Conservation (phyloP, 1,139 yeast species). For the Debaryomyces coudertii region DNA sequence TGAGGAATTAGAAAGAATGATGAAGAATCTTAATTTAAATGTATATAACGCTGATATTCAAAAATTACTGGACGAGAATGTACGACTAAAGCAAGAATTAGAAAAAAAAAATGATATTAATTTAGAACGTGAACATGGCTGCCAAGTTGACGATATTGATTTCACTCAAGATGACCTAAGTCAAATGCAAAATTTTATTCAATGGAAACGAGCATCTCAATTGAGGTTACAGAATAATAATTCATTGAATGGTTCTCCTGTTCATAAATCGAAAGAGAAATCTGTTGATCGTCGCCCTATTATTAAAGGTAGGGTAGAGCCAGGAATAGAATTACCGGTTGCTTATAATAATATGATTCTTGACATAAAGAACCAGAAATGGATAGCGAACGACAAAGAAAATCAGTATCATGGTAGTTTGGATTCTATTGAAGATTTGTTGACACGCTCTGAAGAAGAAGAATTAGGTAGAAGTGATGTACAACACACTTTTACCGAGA, state of each 20-base stretch:
- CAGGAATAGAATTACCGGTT: constrained; percentile 38
- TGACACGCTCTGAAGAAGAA: constrained; percentile 24
- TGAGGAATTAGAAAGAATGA: constrained; percentile 23
- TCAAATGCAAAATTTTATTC: constrained; percentile 28
- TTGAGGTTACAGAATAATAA: constrained; percentile 26
- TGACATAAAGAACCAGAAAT: constrained; percentile 39
- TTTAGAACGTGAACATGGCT: constrained; percentile 5
- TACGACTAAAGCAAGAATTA: constrained; percentile 18
- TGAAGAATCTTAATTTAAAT: constrained; percentile 17
- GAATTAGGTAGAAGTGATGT: not conserved
- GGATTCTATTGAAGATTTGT: constrained; percentile 49
- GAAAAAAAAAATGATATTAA: constrained; percentile 9
- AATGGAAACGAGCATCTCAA: constrained; percentile 46
- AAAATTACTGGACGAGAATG: constrained; percentile 21
- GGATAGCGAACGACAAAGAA: constrained; percentile 38
- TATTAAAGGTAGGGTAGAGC: constrained; percentile 36
- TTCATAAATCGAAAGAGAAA: constrained; percentile 15
- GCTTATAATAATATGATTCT: constrained; percentile 45
- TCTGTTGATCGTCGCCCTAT: constrained; percentile 16
- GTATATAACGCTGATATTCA: constrained; percentile 12
- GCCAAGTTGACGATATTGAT: constrained; percentile 28
- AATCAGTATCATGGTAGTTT: constrained; percentile 35
- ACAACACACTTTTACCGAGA: not conserved
- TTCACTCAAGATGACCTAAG: constrained; percentile 25
- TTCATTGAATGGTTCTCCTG: constrained; percentile 15